Percentiles rank a stretch among this genome's conserved stretches.
phyloP scores from a whole-genome alignment of 495 filamentous ascomycete species.

The Penicillium macrosclerotiorum region DNA sequence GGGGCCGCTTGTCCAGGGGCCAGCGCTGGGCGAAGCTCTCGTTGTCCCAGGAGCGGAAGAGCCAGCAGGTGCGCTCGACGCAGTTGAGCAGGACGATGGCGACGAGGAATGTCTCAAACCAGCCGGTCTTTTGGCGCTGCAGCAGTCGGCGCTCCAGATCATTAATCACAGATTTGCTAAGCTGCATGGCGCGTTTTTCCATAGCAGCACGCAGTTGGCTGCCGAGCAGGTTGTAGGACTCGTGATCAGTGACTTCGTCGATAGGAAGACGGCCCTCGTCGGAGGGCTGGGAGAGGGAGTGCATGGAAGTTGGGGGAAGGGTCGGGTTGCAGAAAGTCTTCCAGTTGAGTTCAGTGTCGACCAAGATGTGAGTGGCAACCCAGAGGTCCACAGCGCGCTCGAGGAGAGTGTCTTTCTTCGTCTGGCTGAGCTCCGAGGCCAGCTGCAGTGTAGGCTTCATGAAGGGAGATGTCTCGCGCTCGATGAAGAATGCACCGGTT shows the following conservation, averaged over 20 bases:
- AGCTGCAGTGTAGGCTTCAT: conserved; percentile 63
- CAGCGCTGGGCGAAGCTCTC: conserved; percentile 54
- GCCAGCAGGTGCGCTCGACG: conserved; percentile 80
- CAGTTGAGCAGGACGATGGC: conserved; percentile 74
- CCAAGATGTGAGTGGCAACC: conserved; percentile 70
- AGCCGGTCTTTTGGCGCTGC: conserved; percentile 67
- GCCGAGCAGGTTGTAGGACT: conserved; percentile 55
- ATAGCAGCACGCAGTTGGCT: conserved; percentile 71
- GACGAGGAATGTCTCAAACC: conserved; percentile 73
- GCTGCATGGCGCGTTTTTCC: conserved; percentile 66
- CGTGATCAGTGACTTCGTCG: conserved; percentile 41
- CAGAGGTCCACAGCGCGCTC: conserved; percentile 71
- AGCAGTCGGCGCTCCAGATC: conserved; percentile 71
- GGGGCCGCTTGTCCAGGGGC: conserved; percentile 69
- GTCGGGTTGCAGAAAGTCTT: conserved; percentile 55
- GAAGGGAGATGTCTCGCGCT: conserved; percentile 64
- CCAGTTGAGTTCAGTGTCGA: conserved; percentile 66
- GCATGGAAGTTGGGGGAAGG: conserved; percentile 41
- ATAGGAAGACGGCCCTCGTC: conserved; percentile 46
- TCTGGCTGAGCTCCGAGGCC: conserved; percentile 52
- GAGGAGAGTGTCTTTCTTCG: conserved; percentile 63
- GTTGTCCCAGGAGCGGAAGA: conserved; percentile 72
- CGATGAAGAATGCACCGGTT: conserved; percentile 58
- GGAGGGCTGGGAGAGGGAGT: conserved; percentile 36
- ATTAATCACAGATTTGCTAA: conserved; percentile 67